Conservation (phyloP, 2,329 filamentous ascomycete genomes). For the Arthrobotrys musiformis region DNA sequence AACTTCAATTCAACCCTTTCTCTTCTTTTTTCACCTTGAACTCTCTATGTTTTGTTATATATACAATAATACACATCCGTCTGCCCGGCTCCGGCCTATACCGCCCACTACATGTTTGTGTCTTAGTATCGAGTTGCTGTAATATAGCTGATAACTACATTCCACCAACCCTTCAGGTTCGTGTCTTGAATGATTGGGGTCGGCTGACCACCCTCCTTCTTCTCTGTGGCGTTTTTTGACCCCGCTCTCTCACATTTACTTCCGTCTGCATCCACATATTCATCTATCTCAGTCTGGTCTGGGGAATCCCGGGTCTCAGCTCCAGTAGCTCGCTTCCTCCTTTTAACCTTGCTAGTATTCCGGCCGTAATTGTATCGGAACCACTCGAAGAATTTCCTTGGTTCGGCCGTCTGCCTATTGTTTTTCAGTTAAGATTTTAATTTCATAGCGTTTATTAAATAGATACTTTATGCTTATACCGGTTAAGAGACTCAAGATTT, state of each 20-base stretch:
- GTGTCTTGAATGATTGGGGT: neutral
- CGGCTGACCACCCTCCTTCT: neutral
- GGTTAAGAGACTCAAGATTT: neutral
- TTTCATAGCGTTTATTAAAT: neutral
- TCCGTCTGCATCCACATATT: neutral
- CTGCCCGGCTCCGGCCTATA: too few species aligned
- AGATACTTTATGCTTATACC: neutral
- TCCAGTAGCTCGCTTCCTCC: neutral
- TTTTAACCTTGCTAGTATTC: neutral
- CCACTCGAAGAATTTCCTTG: neutral
- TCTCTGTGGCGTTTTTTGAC: neutral
- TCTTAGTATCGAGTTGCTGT: too few species aligned
- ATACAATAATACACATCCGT: too few species aligned
- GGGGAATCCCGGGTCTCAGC: too few species aligned
- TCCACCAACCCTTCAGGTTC: neutral
- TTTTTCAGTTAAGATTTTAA: neutral
- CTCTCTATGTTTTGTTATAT: too few species aligned
- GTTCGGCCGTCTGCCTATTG: neutral
- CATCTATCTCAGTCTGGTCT: too few species aligned
- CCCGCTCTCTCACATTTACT: neutral
- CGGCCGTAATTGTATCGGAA: neutral
- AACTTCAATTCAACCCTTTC: too few species aligned
- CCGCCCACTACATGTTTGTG: too few species aligned
- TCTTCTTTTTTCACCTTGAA: too few species aligned
- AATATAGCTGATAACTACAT: neutral